phyloP scores from a whole-genome alignment of 495 filamentous ascomycete genomes.

The Lepraria neglecta region DNA sequence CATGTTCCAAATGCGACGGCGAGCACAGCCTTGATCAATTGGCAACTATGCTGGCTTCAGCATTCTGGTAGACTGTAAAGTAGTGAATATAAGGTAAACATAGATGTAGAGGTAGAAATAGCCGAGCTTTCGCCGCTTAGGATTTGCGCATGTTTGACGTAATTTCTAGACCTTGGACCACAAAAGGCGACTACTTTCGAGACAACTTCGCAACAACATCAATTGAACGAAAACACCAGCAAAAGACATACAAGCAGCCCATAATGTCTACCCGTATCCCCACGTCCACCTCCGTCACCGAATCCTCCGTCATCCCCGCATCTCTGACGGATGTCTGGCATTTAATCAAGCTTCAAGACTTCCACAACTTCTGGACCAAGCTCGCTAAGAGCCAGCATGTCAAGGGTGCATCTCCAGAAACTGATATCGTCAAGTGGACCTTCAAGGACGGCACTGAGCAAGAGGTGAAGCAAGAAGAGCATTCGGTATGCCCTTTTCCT shows the following conservation, averaged over 20 bases:
- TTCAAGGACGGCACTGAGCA: slow-evolving; percentile 57
- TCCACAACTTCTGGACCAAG: slow-evolving; percentile 53
- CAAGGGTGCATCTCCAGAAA: slow-evolving; percentile 52
- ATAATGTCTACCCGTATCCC: slow-evolving; percentile 45
- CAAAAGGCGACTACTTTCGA: not conserved
- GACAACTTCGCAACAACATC: not conserved
- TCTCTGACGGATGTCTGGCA: slow-evolving; percentile 59
- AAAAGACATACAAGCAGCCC: not conserved
- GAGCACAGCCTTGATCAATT: no score
- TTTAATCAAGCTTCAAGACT: slow-evolving; percentile 57
- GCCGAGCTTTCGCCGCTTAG: not conserved
- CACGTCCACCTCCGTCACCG: slow-evolving; percentile 56
- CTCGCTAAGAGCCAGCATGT: slow-evolving; percentile 46
- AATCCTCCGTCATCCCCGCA: slow-evolving; percentile 59
- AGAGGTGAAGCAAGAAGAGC: slow-evolving; percentile 67
- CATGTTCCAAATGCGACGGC: not conserved
- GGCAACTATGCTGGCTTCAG: no score
- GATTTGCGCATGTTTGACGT: slow-evolving; percentile 1
- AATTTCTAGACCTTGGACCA: not conserved
- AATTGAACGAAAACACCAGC: not conserved
- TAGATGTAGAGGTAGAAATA: not conserved
- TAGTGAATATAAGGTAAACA: not conserved
- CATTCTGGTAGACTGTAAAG: not conserved
- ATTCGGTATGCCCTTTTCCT: slow-evolving; percentile 44
- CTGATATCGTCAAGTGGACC: slow-evolving; percentile 58